phyloP scores from a whole-genome alignment of 805 yeast genomes.

The Cyberlindnera americana region DNA sequence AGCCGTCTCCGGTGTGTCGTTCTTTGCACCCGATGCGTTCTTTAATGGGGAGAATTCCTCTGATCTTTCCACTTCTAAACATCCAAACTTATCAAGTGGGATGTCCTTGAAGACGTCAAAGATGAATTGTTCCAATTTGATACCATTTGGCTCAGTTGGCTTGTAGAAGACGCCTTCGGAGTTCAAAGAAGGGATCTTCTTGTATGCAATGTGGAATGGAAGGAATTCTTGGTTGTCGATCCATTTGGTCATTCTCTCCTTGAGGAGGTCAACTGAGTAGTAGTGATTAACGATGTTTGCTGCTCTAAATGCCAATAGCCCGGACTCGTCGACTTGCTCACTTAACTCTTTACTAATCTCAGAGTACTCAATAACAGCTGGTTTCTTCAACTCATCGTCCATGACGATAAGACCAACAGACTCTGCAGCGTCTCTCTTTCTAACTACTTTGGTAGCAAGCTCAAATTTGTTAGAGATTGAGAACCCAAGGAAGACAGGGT shows the following conservation, averaged over 20 bases:
- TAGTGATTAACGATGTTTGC: slow-evolving; percentile 98
- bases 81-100: slow-evolving; percentile 69
- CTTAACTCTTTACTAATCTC: slow-evolving; percentile 80
- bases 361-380: slow-evolving; percentile 93
- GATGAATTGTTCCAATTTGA: slow-evolving; percentile 93
- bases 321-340: slow-evolving; percentile 54
- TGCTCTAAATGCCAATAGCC: slow-evolving; percentile 74
- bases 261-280: slow-evolving; percentile 76
- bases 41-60: slow-evolving; percentile 93
- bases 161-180: slow-evolving; percentile 43
- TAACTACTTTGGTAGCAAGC: slow-evolving; percentile 90
- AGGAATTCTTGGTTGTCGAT: slow-evolving; percentile 56
- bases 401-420: slow-evolving; percentile 89
- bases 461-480: slow-evolving; percentile 64
- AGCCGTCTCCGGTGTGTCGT: slow-evolving; percentile 85
- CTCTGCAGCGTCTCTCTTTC: slow-evolving; percentile 85
- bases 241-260: slow-evolving; percentile 63
- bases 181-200: slow-evolving; percentile 69
- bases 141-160: slow-evolving; percentile 83
- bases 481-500: slow-evolving; percentile 82
- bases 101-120: slow-evolving; percentile 92
- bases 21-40: slow-evolving; percentile 78
- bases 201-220: slow-evolving; percentile 94
- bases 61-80: slow-evolving; percentile 82
- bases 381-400: slow-evolving; percentile 49